These are phyloP conservation scores for Zymoseptoria crescenta DNA, from an alignment of 2,329 filamentous ascomycete genomes.

Conservation along the genomic window DNA sequence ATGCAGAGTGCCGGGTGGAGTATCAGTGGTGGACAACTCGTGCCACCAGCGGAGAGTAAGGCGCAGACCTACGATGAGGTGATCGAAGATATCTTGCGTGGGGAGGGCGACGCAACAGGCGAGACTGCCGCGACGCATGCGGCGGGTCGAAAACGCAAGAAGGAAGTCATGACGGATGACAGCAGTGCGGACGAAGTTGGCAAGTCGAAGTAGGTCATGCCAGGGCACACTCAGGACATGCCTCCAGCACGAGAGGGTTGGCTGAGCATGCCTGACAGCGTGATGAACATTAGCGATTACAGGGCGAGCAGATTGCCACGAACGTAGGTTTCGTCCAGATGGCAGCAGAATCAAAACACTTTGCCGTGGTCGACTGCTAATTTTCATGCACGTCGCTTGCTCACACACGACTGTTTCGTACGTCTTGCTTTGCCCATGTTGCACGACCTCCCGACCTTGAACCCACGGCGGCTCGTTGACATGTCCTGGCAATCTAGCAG, in stretches of 20 bases:
- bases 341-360: neutral
- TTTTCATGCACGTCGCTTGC: no score
- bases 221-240: neutral
- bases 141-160: constrained; percentile 8
- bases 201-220: neutral
- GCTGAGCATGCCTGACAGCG: neutral
- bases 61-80: neutral
- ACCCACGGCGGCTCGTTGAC: no score
- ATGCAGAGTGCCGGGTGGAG: constrained; percentile 63
- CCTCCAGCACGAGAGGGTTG: neutral
- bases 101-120: constrained; percentile 1
- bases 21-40: constrained; percentile 43
- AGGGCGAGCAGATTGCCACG: neutral
- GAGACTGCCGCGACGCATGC: constrained; percentile 2
- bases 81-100: neutral
- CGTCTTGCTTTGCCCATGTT: no score
- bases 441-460: no score
- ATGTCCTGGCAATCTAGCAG: no score
- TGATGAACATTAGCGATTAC: neutral
- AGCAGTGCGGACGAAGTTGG: constrained; percentile 5
- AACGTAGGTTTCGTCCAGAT: neutral
- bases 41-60: constrained; percentile 6
- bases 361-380: no score
- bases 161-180: constrained; percentile 5
- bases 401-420: no score